phyloP scores from a whole-genome alignment of 441 rosid species.

The Macaranga tanarius region DNA sequence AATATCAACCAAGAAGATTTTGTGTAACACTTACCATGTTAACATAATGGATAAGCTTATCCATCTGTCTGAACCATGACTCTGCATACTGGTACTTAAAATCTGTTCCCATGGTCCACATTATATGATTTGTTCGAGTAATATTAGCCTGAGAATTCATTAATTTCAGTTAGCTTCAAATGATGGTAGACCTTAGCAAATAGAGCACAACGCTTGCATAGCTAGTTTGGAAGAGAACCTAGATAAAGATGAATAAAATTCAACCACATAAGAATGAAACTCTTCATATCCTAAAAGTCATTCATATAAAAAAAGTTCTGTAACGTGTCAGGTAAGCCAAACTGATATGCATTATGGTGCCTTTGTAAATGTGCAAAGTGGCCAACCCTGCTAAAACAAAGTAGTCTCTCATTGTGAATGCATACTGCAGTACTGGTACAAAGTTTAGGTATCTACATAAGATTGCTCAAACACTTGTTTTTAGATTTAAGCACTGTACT shows the following conservation, averaged over 20 bases:
- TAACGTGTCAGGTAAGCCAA: background rate
- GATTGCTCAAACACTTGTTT: no score
- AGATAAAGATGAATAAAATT: conserved; percentile 1
- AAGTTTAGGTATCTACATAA: no score
- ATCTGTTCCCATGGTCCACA: conserved; percentile 99
- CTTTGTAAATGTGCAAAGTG: background rate
- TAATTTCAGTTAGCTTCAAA: conserved; percentile 12
- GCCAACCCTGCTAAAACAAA: background rate
- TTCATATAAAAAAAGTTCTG: background rate
- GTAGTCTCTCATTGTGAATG: no score
- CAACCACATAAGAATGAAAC: background rate
- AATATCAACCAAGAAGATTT: conserved; percentile 13
- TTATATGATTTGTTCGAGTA: conserved; percentile 85
- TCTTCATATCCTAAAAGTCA: conserved; percentile 16
- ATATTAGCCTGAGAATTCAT: conserved; percentile 77
- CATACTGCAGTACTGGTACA: no score
- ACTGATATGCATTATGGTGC: background rate
- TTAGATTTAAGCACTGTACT: no score
- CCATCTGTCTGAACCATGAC: conserved; percentile 94
- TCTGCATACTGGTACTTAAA: conserved; percentile 94
- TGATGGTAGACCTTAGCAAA: conserved; percentile 7
- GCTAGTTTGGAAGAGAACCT: conserved; percentile 2
- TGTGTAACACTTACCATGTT: conserved; percentile 59
- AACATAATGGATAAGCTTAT: conserved; percentile 96
- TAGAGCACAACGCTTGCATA: conserved; percentile 17